A percentile compares a stretch with the other conserved stretches of the same genome.
Conservation (phyloP, 495 filamentous ascomycete genomes). For the Aspergillus leporis region DNA sequence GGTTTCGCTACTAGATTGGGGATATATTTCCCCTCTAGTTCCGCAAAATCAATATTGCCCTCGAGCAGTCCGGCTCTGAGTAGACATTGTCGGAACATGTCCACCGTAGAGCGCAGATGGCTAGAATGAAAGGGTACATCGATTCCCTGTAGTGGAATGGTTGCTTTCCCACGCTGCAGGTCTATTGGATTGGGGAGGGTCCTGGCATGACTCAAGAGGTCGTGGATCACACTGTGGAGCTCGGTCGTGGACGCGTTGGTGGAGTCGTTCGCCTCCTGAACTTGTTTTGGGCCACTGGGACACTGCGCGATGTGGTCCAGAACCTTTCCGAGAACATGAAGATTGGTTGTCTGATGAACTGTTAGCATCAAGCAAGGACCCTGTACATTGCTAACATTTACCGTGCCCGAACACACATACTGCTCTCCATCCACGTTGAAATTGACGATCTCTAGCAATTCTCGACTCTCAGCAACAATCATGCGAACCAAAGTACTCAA, state of each 20-base stretch:
- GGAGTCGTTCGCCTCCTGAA: slow-evolving; percentile 2
- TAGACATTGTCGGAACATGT: slow-evolving; percentile 30
- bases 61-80: slow-evolving; percentile 30
- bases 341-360: slow-evolving; percentile 14
- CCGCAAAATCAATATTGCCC: slow-evolving; percentile 24
- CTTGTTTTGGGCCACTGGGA: slow-evolving; percentile 1
- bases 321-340: slow-evolving; percentile 21
- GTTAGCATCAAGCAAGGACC: neutral
- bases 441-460: slow-evolving; percentile 45
- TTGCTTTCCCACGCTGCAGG: slow-evolving; percentile 29
- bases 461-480: slow-evolving; percentile 21
- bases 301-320: slow-evolving; percentile 20
- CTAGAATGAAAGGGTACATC: slow-evolving; percentile 47
- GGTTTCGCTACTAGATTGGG: slow-evolving; percentile 39
- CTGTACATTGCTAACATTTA: slow-evolving; percentile 7
- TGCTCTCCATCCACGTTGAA: slow-evolving; percentile 39
- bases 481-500: slow-evolving; percentile 23
- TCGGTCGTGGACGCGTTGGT: neutral
- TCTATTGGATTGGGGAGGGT: slow-evolving; percentile 20
- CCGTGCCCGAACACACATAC: slow-evolving; percentile 46
- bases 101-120: slow-evolving; percentile 31
- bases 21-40: slow-evolving; percentile 28
- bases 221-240: slow-evolving; percentile 5
- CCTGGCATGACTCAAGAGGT: slow-evolving; percentile 5
- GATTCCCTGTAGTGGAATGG: slow-evolving; percentile 41